These are phyloP conservation scores for Geotrichum cucujoidarum DNA, from an alignment of 1,139 yeast species.

Conservation along the genomic window DNA sequence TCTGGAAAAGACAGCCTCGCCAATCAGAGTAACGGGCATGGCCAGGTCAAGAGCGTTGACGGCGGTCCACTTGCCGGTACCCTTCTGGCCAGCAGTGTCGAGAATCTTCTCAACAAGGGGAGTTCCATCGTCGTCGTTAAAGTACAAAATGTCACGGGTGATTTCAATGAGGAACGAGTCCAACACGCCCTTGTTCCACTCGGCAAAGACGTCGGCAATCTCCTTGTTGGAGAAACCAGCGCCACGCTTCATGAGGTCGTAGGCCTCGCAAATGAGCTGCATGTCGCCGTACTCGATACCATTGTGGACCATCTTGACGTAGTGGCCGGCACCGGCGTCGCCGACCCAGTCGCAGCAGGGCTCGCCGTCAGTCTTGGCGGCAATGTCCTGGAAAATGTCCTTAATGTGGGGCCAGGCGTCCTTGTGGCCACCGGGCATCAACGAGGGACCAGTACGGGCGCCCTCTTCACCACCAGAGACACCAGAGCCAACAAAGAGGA, in stretches of 20 bases:
- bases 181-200: slow-evolving; percentile 96
- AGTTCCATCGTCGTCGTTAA: slow-evolving; percentile 72
- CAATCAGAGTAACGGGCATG: slow-evolving; percentile 96
- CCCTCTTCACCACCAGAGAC: slow-evolving; percentile 99
- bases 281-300: slow-evolving; percentile 99
- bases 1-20: slow-evolving; percentile 98
- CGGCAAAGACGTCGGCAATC: slow-evolving; percentile 85
- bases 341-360: slow-evolving; percentile 99
- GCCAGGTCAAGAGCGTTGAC: slow-evolving; percentile 96
- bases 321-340: slow-evolving; percentile 98
- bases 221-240: slow-evolving; percentile 88
- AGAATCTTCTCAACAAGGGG: slow-evolving; percentile 94
- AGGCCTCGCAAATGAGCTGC: slow-evolving; percentile 98
- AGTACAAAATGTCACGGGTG: slow-evolving; percentile 90
- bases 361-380: slow-evolving; percentile 97
- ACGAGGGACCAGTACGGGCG: slow-evolving; percentile 98
- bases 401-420: slow-evolving; percentile 99
- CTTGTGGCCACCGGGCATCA: slow-evolving; percentile 98
- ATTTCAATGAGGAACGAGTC: slow-evolving; percentile 97
- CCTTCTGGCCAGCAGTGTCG: slow-evolving; percentile 98
- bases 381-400: slow-evolving; percentile 89
- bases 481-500: slow-evolving; percentile 96
- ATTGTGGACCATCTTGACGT: slow-evolving; percentile 98
- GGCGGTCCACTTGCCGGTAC: slow-evolving; percentile 99
- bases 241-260: slow-evolving; percentile 90